These are phyloP conservation scores for Ophiostoma ips DNA, from an alignment of 2,329 filamentous ascomycete genomes.

Conservation along the genomic window DNA sequence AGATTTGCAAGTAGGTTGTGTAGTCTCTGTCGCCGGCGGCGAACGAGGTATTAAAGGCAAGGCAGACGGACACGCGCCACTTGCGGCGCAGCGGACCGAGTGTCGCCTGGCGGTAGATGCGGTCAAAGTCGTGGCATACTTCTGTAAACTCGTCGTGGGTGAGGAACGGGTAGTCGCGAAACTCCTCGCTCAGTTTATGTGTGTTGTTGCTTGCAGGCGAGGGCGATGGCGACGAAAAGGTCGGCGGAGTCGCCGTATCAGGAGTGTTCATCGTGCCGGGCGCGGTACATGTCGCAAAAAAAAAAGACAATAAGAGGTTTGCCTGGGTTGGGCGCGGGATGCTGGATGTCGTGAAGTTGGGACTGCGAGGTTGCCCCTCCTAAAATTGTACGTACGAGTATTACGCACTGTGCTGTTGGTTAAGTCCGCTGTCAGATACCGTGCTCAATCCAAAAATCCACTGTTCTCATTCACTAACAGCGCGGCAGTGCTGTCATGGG, in stretches of 20 bases:
- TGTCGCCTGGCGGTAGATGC: conserved; percentile 42
- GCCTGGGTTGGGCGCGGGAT: neutral
- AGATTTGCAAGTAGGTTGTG: conserved; percentile 42
- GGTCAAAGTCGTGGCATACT: conserved; percentile 48
- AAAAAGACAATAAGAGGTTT: neutral
- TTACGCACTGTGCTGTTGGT: no score
- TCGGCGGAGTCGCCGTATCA: neutral
- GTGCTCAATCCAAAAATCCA: no score
- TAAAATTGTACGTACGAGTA: neutral
- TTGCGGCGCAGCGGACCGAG: conserved; percentile 38
- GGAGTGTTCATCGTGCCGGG: neutral
- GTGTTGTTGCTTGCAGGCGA: neutral
- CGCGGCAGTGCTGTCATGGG: no score
- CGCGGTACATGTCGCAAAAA: neutral
- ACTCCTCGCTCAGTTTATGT: neutral
- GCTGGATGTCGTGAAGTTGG: neutral
- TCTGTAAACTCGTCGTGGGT: conserved; percentile 47
- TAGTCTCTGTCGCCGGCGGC: conserved; percentile 25
- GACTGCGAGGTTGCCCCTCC: neutral
- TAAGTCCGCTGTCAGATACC: no score
- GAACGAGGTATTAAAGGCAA: conserved; percentile 33
- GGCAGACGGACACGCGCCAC: conserved; percentile 42
- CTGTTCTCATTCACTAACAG: no score
- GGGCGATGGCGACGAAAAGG: neutral
- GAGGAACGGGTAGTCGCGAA: conserved; percentile 39